phyloP scores from a whole-genome alignment of 768 basidiomycete genomes.

The Boletus pseudo-olivaceus region DNA sequence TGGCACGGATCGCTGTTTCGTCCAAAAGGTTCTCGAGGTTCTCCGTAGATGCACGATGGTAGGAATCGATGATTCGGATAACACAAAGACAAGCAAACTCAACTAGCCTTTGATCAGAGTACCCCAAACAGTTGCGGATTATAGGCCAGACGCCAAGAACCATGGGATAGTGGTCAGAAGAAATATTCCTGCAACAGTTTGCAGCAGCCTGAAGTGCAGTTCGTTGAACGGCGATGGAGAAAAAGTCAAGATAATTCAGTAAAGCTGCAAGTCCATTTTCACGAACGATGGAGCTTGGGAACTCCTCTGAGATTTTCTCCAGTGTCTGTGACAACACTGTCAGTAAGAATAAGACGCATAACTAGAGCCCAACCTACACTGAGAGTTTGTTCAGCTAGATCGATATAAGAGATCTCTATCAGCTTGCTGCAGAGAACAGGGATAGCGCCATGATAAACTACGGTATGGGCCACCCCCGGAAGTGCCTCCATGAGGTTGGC shows the following conservation, averaged over 20 bases:
- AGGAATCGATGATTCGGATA: conserved; percentile 91
- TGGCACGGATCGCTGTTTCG: conserved; percentile 69
- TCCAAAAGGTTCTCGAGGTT: conserved; percentile 86
- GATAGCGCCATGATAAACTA: conserved; percentile 98
- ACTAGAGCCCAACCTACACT: conserved; percentile 61
- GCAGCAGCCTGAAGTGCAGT: conserved; percentile 95
- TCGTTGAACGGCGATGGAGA: conserved; percentile 95
- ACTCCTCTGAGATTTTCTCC: conserved; percentile 98
- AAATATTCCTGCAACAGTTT: conserved; percentile 93
- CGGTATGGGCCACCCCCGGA: conserved; percentile 94
- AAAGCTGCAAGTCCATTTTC: conserved; percentile 93
- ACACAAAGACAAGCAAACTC: conserved; percentile 95
- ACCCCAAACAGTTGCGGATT: conserved; percentile 86
- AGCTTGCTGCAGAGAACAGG: conserved; percentile 97
- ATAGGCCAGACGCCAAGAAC: conserved; percentile 89
- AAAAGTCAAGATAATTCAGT: conserved; percentile 96
- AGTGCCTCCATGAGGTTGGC: conserved; percentile 99
- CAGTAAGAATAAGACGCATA: conserved; percentile 5
- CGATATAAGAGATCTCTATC: conserved; percentile 95
- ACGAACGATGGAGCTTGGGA: conserved; percentile 91
- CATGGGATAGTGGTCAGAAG: conserved; percentile 84
- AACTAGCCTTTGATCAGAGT: conserved; percentile 95
- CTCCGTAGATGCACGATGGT: conserved; percentile 78
- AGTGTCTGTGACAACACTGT: conserved; percentile 60
- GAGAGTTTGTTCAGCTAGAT: conserved; percentile 95